phyloP scores from a whole-genome alignment of 2,329 filamentous ascomycete genomes.

The Phoma sp. region DNA sequence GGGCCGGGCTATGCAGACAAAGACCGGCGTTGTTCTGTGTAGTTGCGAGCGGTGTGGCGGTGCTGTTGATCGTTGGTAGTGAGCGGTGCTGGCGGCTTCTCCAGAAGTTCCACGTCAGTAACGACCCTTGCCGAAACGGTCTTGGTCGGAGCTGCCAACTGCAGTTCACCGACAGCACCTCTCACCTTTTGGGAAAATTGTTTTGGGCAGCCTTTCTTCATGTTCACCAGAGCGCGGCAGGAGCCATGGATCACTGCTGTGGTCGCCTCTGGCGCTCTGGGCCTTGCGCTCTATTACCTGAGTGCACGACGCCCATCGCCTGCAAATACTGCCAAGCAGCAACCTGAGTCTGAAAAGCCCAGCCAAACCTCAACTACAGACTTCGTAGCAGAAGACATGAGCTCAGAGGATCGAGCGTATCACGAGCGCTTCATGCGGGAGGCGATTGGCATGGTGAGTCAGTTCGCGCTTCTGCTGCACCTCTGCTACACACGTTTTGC shows the following conservation, averaged over 20 bases:
- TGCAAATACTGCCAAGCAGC: slow-evolving; percentile 13
- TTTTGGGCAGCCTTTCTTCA: slow-evolving; percentile 31
- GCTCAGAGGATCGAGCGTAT: slow-evolving; percentile 51
- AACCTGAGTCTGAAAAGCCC: slow-evolving; percentile 23
- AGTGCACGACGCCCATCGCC: slow-evolving; percentile 20
- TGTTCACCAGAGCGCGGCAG: slow-evolving; percentile 24
- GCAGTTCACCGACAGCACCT: slow-evolving; percentile 28
- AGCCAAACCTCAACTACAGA: slow-evolving; percentile 39
- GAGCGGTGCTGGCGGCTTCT: slow-evolving; percentile 29
- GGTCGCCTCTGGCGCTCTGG: slow-evolving; percentile 30
- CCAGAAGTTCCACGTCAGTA: slow-evolving; percentile 45
- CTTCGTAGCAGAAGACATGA: slow-evolving; percentile 39
- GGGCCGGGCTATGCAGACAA: slow-evolving; percentile 36
- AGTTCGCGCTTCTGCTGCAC: slow-evolving; percentile 12
- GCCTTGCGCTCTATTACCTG: slow-evolving; percentile 29
- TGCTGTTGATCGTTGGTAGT: slow-evolving; percentile 19
- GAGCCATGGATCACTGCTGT: slow-evolving; percentile 31
- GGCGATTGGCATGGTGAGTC: slow-evolving; percentile 80
- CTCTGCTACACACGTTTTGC: slow-evolving; percentile 8
- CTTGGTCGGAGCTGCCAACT: slow-evolving; percentile 22
- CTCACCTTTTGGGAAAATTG: slow-evolving; percentile 29
- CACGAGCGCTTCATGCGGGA: slow-evolving; percentile 79
- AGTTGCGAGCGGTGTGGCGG: slow-evolving; percentile 26
- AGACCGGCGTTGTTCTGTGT: slow-evolving; percentile 23
- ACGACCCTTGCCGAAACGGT: slow-evolving; percentile 39